These are phyloP conservation scores for Chaetomium sp. DNA, from an alignment of 2,329 filamentous ascomycete genomes.

Conservation along the genomic window DNA sequence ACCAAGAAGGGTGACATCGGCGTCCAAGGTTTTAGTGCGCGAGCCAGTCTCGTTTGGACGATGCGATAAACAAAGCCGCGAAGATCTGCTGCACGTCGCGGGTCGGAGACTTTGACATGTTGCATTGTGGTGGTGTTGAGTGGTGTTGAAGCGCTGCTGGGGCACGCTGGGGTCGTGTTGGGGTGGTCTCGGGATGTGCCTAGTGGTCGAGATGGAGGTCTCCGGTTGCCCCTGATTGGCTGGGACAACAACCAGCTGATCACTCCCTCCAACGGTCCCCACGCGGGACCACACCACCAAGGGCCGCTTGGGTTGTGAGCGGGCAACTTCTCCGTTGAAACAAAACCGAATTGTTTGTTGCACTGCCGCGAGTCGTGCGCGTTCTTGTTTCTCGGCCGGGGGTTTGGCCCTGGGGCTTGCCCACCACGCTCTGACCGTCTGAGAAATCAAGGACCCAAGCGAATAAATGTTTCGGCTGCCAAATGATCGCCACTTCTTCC, in stretches of 20 bases:
- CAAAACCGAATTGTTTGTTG: background rate
- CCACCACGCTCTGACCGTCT: too few species aligned
- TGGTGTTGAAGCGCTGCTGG: too few species aligned
- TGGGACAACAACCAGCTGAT: slow-evolving; percentile 21
- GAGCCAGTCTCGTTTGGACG: background rate
- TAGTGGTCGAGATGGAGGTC: slow-evolving; percentile 19
- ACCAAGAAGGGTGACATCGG: background rate
- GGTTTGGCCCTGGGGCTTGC: too few species aligned
- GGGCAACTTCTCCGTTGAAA: background rate
- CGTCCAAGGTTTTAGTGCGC: slow-evolving; percentile 10
- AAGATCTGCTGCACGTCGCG: slow-evolving; percentile 14
- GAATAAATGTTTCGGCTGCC: too few species aligned
- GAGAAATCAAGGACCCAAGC: too few species aligned
- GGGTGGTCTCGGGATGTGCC: slow-evolving; percentile 21
- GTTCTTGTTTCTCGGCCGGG: too few species aligned
- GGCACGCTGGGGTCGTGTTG: background rate
- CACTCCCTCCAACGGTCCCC: slow-evolving; percentile 16
- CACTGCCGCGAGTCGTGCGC: background rate
- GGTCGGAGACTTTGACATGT: slow-evolving; percentile 21
- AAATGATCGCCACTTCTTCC: too few species aligned
- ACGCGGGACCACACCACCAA: slow-evolving; percentile 11
- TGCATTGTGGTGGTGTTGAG: slow-evolving; percentile 7
- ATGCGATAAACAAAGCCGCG: background rate
- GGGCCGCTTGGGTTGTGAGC: background rate
- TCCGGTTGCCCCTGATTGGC: slow-evolving; percentile 19